Conservation (phyloP, 78 protist genomes). For the Capsaspora owczarzaki region DNA sequence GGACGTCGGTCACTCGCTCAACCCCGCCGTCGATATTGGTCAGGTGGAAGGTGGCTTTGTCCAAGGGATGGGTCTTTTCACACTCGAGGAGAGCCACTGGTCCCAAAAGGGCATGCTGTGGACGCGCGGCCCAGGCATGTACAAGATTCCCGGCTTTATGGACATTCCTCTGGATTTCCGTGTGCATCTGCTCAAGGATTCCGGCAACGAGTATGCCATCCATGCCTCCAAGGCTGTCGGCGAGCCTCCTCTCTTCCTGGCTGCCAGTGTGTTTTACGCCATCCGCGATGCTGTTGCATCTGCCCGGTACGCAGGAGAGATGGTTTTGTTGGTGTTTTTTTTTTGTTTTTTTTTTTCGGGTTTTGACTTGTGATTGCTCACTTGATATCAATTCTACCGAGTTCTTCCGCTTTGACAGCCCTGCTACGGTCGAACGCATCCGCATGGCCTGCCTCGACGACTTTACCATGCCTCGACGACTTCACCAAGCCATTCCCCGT, state of each 20-base stretch:
- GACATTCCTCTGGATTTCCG: constrained; percentile 73
- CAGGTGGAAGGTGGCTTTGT: constrained; percentile 60
- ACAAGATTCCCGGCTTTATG: constrained; percentile 46
- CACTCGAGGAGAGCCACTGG: constrained; percentile 46
- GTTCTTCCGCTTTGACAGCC: constrained; percentile 45
- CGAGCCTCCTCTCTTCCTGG: constrained; percentile 85
- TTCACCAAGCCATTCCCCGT: too few species aligned
- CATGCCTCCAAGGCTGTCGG: constrained; percentile 76
- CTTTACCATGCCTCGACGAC: too few species aligned
- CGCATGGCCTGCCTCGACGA: constrained; percentile 58
- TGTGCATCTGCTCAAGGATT: constrained; percentile 57
- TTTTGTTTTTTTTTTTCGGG: background rate
- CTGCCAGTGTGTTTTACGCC: constrained; percentile 69
- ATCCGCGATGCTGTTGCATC: constrained; percentile 43
- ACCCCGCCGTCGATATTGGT: constrained; percentile 55
- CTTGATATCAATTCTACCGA: constrained; percentile 26
- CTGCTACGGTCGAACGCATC: constrained; percentile 78
- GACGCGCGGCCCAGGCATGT: constrained; percentile 62
- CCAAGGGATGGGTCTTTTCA: background rate
- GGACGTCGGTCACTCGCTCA: constrained; percentile 42
- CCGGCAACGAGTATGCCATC: constrained; percentile 65
- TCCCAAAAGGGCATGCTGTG: constrained; percentile 23
- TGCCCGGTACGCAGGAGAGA: background rate
- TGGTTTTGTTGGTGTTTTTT: background rate
- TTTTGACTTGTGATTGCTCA: constrained; percentile 7